Evolutionary conservation across 331 rosid genomes (phyloP).

Genomic region (Malus hybrid): DNA sequence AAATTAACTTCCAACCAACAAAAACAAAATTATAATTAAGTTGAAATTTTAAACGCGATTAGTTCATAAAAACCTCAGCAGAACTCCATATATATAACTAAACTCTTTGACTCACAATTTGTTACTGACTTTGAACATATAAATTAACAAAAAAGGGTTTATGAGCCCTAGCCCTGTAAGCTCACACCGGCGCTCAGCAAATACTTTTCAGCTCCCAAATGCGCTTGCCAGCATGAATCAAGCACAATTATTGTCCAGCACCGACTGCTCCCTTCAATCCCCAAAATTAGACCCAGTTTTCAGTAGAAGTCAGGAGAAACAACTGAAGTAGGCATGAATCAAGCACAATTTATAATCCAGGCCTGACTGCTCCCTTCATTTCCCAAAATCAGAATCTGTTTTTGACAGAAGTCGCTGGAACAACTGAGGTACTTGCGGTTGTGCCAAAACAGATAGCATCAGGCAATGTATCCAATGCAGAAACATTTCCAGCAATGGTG

Average conservation of each 20-base stretch:
- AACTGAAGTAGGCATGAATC: neutral
- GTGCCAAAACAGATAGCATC: neutral
- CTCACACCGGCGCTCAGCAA: neutral
- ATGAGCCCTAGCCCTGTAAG: no score
- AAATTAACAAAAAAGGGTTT: no score
- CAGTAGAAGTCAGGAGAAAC: neutral
- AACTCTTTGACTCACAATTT: no score
- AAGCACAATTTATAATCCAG: neutral
- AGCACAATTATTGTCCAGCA: neutral
- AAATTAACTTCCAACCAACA: no score
- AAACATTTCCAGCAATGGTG: neutral
- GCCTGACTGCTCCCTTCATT: neutral
- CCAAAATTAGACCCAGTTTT: neutral
- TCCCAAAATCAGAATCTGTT: conserved; percentile 3
- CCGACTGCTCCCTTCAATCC: neutral
- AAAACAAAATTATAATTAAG: no score
- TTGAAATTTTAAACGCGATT: no score
- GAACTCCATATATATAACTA: no score
- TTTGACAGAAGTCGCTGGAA: neutral
- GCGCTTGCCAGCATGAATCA: neutral
- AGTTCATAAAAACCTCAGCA: no score
- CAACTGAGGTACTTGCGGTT: neutral
- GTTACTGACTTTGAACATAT: no score
- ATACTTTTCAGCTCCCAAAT: conserved; percentile 3
- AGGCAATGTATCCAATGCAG: neutral